phyloP scores from a whole-genome alignment of 768 basidiomycete genomes.

The Amanita rubescens region DNA sequence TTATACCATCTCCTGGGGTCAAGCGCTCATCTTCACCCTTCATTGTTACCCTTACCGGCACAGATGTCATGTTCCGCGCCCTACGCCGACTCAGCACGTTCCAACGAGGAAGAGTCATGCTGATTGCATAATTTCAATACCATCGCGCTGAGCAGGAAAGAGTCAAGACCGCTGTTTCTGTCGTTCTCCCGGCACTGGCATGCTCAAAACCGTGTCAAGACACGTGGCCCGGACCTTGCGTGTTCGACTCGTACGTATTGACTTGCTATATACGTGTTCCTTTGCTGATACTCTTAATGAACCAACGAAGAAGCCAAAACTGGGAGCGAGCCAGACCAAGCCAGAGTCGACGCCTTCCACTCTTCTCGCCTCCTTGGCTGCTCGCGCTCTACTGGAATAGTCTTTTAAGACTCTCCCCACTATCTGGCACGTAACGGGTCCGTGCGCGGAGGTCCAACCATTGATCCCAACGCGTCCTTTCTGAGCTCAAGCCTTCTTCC shows the following conservation, averaged over 20 bases:
- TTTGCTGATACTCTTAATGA: neutral
- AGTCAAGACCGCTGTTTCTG: slow-evolving; percentile 73
- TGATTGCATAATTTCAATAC: no score
- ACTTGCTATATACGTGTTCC: neutral
- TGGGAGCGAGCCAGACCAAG: no score
- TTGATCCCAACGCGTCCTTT: slow-evolving; percentile 40
- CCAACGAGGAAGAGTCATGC: no score
- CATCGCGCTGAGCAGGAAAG: slow-evolving; percentile 13
- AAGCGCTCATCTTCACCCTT: no score
- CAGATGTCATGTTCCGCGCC: no score
- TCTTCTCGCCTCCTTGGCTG: slow-evolving; percentile 65
- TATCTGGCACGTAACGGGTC: slow-evolving; percentile 72
- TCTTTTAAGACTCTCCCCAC: slow-evolving; percentile 48
- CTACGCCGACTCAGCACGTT: no score
- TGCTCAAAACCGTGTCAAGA: slow-evolving; percentile 76
- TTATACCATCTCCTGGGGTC: no score
- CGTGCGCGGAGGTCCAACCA: slow-evolving; percentile 74
- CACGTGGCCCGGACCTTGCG: slow-evolving; percentile 58
- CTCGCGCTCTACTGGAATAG: slow-evolving; percentile 76
- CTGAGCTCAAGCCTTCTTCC: no score
- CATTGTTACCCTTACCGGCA: no score
- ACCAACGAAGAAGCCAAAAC: neutral
- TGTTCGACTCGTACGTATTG: slow-evolving; percentile 55
- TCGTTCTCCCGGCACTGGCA: slow-evolving; percentile 68
- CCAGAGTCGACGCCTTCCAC: slow-evolving; percentile 27